phyloP scores from a whole-genome alignment of 1,139 yeast species.

The Hyphopichia buzzinii region DNA sequence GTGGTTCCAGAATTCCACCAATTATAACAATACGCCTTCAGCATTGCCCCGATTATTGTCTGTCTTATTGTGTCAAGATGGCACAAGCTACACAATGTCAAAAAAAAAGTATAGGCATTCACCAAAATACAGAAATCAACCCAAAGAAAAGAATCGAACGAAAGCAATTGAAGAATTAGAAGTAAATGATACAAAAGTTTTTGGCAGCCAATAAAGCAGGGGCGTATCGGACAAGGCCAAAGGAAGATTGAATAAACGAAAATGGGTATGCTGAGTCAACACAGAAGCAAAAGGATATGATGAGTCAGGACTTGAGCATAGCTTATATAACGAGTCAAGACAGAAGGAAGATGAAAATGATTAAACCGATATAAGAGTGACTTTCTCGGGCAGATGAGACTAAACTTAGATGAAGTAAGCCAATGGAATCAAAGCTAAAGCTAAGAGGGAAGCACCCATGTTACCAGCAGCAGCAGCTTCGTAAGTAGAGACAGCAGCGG shows the following conservation, averaged over 20 bases:
- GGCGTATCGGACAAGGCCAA: neutral
- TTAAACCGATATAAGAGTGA: neutral
- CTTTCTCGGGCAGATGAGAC: neutral
- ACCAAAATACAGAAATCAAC: neutral
- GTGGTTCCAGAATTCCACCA: no score
- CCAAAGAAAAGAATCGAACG: neutral
- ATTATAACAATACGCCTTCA: no score
- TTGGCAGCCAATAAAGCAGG: neutral
- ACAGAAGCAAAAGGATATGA: no score
- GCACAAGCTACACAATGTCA: no score
- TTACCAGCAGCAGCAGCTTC: conserved; percentile 26
- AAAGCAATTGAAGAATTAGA: neutral
- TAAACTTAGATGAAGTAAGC: conserved; percentile 18
- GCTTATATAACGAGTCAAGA: no score
- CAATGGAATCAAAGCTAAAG: conserved; percentile 26
- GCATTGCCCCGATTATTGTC: no score
- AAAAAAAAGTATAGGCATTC: no score
- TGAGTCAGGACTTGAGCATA: no score
- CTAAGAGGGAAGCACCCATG: conserved; percentile 24
- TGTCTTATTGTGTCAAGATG: no score
- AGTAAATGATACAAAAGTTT: neutral
- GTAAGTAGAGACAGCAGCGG: conserved; percentile 12
- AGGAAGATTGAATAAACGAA: no score
- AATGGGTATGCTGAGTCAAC: no score
- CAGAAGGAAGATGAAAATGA: neutral